Percentiles rank a stretch among this genome's conserved stretches.
These are phyloP conservation scores for Plasmopara muralis DNA, from an alignment of 352 stramenopile species.

Conservation along the genomic window DNA sequence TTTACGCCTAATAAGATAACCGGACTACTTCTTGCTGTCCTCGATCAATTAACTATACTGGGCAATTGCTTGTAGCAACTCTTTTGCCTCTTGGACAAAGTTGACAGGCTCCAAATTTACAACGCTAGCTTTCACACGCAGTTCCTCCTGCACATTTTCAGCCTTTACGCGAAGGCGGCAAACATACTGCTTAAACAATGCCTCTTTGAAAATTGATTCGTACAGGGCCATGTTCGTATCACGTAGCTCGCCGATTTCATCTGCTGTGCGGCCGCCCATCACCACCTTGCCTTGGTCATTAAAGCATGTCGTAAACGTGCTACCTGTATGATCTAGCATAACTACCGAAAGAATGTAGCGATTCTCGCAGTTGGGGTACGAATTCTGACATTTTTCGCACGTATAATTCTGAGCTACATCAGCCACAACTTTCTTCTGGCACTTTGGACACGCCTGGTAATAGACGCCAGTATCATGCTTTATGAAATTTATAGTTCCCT, in stretches of 20 bases:
- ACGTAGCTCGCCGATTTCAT: conserved; percentile 87
- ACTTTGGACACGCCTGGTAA: conserved; percentile 85
- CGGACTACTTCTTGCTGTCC: neutral
- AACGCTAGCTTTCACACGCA: conserved; percentile 91
- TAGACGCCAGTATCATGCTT: conserved; percentile 90
- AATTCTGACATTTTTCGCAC: conserved; percentile 95
- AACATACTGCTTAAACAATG: conserved; percentile 87
- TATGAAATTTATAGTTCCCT: conserved; percentile 95
- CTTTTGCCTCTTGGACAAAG: conserved; percentile 88
- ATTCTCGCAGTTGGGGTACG: conserved; percentile 90
- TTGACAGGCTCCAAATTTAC: conserved; percentile 90
- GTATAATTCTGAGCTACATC: conserved; percentile 92
- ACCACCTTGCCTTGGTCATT: conserved; percentile 95
- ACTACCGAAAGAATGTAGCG: conserved; percentile 94
- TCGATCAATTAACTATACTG: conserved; percentile 59
- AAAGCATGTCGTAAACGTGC: conserved; percentile 94
- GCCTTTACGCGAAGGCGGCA: conserved; percentile 91
- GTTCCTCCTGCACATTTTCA: conserved; percentile 95
- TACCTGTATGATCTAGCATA: conserved; percentile 91
- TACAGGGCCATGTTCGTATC: conserved; percentile 85
- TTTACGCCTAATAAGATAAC: no score
- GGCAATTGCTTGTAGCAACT: conserved; percentile 90
- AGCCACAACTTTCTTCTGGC: conserved; percentile 89
- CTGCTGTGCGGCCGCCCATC: conserved; percentile 86
- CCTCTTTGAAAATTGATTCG: conserved; percentile 91